These are phyloP conservation scores for Tricholoma sp. DNA, from an alignment of 768 basidiomycete genomes.

Conservation along the genomic window DNA sequence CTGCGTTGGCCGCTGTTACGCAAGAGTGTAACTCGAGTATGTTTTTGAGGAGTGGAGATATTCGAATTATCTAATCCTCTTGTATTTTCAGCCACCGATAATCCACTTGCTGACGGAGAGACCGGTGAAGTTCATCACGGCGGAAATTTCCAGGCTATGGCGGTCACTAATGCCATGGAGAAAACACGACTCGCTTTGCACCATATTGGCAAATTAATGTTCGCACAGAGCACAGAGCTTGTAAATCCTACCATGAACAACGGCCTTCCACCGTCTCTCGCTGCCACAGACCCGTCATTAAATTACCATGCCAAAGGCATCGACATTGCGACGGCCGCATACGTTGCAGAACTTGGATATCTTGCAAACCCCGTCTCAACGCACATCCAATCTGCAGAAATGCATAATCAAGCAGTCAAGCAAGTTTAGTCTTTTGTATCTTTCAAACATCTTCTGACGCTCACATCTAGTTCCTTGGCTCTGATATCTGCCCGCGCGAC, in stretches of 20 bases:
- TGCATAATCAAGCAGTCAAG: slow-evolving; percentile 86
- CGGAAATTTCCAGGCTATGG: slow-evolving; percentile 87
- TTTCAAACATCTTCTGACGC: background rate
- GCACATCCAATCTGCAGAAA: slow-evolving; percentile 79
- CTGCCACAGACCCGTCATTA: slow-evolving; percentile 68
- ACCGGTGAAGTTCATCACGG: slow-evolving; percentile 66
- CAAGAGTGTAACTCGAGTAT: slow-evolving; percentile 77
- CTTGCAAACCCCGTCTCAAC: slow-evolving; percentile 76
- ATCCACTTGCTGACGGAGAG: slow-evolving; percentile 71
- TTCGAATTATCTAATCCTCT: slow-evolving; percentile 4
- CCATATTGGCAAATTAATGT: slow-evolving; percentile 68
- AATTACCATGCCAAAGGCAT: slow-evolving; percentile 77
- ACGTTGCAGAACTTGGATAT: slow-evolving; percentile 73
- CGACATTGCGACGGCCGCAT: slow-evolving; percentile 80
- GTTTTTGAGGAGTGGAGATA: slow-evolving; percentile 15
- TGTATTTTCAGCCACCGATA: slow-evolving; percentile 63
- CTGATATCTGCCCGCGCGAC: slow-evolving; percentile 75
- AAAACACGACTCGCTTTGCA: slow-evolving; percentile 71
- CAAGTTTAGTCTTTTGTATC: slow-evolving; percentile 25
- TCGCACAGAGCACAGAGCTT: slow-evolving; percentile 69
- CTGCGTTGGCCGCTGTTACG: slow-evolving; percentile 52
- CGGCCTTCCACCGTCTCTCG: slow-evolving; percentile 70
- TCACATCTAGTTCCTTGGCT: slow-evolving; percentile 43
- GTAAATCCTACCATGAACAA: slow-evolving; percentile 79
- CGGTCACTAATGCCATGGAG: slow-evolving; percentile 78